Evolutionary conservation across 306 rosid genomes (phyloP), one percentile per base, ranked within the genome.

Genomic region (Cucumis melo): DNA sequence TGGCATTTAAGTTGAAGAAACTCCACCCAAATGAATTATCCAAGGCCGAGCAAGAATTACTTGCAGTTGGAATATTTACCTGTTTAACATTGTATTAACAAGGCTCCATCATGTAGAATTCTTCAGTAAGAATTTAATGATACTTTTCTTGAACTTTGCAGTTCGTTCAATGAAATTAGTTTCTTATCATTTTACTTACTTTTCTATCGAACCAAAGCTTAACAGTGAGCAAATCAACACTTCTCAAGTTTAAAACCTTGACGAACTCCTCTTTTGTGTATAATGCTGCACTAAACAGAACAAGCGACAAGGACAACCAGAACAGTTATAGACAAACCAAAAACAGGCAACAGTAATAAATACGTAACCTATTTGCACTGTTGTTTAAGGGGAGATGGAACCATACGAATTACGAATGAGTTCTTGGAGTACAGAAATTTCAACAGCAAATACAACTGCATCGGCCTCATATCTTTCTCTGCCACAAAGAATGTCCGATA

Each of bases 61-160:
- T 81, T 21, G 88, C 83, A 81, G 73, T 79, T 54, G 88, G 88
- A 81, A 88, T 86, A 61, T 81, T 84, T 19, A 88, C 86, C 89
- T 88, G 86, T 60, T 64, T 68, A 55, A 53, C 38, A 21, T 79
- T 59, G 80, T 50, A 68, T 51, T 66, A 29, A 23, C 42, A 64
- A 9, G 76, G n/a, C 55, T 78, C 56, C 57, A 63, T 79, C 61
- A 17, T 24, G 5, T 57, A 10, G 77, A 72, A 36, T 24, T 10
- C 15, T 2, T 29, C 42, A 32, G 42, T 0, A 16, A 8, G 72
- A 38, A 24, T 36, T 24, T 5, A 17, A 64, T 1, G 21, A 17
- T 16, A 64, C 24, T 16, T 61, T 24, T 61, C 9, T 29, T 14
- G 32, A 15, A 7, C 13, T 63, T 32, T 34, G 70, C 7, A 15